These are phyloP conservation scores for Persicaria tinctoria DNA, from an alignment of 148 eudicot species.

Conservation along the genomic window DNA sequence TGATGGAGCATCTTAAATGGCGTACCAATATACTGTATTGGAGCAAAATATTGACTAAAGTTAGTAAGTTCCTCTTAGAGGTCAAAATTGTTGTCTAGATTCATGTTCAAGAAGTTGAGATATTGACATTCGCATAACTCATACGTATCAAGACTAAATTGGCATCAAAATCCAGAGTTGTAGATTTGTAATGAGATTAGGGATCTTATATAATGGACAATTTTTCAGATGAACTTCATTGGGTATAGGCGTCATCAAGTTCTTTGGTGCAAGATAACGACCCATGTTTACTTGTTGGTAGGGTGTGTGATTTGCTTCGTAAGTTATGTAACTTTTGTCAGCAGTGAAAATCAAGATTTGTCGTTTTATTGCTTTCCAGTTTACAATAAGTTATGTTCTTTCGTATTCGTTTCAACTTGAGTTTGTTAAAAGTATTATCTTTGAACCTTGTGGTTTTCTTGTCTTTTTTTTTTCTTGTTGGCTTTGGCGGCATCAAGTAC, in stretches of 20 bases:
- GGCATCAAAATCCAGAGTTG: neutral
- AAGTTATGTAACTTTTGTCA: neutral
- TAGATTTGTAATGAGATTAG: neutral
- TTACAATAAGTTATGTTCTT: neutral
- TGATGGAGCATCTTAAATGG: too few species aligned
- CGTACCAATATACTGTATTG: slow-evolving; percentile 11
- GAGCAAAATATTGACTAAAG: neutral
- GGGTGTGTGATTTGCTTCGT: neutral
- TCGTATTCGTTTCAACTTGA: neutral
- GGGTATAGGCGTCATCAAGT: neutral
- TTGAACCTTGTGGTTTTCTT: neutral
- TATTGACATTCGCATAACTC: neutral
- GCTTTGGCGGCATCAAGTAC: slow-evolving; percentile 41
- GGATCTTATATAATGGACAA: neutral
- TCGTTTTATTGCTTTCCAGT: neutral
- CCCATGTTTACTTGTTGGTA: neutral
- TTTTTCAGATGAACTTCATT: neutral
- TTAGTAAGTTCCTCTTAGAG: neutral
- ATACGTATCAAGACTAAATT: neutral
- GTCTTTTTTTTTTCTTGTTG: neutral
- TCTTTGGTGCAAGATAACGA: neutral
- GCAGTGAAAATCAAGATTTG: neutral
- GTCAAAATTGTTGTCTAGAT: neutral
- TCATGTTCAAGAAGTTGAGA: neutral
- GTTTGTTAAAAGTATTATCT: neutral